Evolutionary conservation across 371 early-diverging fungal genomes (phyloP), one percentile per base, ranked within the genome.

Genomic region (Mortierella sp.): DNA sequence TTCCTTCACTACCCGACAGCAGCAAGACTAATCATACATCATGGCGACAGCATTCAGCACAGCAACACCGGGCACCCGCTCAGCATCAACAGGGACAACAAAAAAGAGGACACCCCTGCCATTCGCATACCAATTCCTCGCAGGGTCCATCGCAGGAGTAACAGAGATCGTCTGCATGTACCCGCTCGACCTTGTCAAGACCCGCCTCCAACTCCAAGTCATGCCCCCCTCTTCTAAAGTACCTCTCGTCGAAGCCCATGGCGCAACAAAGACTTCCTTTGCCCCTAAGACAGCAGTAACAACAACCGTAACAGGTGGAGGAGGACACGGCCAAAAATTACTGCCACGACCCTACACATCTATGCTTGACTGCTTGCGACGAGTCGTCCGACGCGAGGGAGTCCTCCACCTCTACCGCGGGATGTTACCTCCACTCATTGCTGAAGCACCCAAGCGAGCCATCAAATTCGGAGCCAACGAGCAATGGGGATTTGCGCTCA

Each of bases 381-480:
- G 70, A 76, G 65, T 75, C 34, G 31, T 83, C 6, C 78, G 72
- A 42, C 78, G 75, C n/a, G 84, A 77, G 31, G 92, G 93, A 48
- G 76, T 91, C 31, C 88, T 89, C 21, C 90, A 91, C 28, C 91
- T 98, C 57, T 98, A 98, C 88, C 94, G 98, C 58, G 98, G 98
- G 60, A 96, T 97, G 74, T 73, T 96, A 28, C 96, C 98, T 8
- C 98, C 98, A 5, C 96, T 98, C 81, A 86, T 98, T 86, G 97
- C 97, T 0, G 98, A 98, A 89, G 98, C 98, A 50, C 98, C 98
- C 26, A 97, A 98, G 89, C 93, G 98, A 70, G 97, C 97, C 34
- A 97, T 96, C 90, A 98, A 98, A 84, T 97, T 97, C 89, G 94
- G 96, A 11, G 95, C 96, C 21, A 97, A 97, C 81, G 98, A 96